phyloP scores from a whole-genome alignment of 225 moss, liverwort and hornwort species.

The Sphagnum contortum region DNA sequence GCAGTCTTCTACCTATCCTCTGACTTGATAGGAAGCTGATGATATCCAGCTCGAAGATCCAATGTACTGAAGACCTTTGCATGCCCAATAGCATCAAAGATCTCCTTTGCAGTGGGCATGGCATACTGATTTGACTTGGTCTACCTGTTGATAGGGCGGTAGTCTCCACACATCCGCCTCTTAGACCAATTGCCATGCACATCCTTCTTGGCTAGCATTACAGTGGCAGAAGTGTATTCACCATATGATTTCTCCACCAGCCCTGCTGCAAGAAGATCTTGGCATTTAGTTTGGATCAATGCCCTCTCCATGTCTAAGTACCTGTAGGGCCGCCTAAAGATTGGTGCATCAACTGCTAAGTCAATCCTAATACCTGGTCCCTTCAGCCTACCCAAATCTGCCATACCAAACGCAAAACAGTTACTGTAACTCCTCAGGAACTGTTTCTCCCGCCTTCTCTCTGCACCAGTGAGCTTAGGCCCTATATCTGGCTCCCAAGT shows the following conservation, averaged over 20 bases:
- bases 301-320: neutral
- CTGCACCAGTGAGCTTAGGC: too few relatives aligned
- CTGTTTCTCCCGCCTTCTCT: too few relatives aligned
- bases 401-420: neutral
- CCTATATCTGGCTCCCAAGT: too few relatives aligned
- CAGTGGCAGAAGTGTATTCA: neutral
- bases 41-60: neutral
- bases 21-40: neutral
- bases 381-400: neutral
- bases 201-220: slow-evolving; percentile 1
- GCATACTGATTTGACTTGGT: neutral
- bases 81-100: too few relatives aligned
- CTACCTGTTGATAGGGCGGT: neutral
- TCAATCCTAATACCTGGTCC: neutral
- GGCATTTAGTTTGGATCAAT: neutral
- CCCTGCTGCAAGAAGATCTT: neutral
- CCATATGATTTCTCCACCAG: neutral
- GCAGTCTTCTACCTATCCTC: neutral
- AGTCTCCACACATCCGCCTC: slow-evolving; percentile 4
- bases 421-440: too few relatives aligned
- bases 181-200: neutral
- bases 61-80: slow-evolving; percentile 1
- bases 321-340: neutral
- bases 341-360: neutral
- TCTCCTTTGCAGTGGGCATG: neutral